These are phyloP conservation scores for Cercospora janseana DNA, from an alignment of 2,329 filamentous ascomycete genomes.

Conservation along the genomic window DNA sequence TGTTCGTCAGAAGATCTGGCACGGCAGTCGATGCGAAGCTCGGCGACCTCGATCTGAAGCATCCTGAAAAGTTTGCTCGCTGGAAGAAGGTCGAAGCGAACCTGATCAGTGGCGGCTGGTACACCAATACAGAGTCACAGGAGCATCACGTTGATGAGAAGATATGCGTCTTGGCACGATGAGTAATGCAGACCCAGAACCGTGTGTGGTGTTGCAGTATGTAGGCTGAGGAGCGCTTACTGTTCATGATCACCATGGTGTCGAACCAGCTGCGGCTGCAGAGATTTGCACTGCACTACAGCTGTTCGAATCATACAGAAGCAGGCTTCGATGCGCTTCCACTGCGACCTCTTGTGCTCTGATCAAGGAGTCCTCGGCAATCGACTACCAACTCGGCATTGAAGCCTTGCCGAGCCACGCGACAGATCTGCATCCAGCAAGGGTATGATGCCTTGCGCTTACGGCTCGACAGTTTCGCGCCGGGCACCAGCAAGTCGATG, in stretches of 20 bases:
- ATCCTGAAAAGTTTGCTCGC: constrained; percentile 41
- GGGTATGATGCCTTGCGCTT: not conserved
- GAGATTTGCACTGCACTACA: not conserved
- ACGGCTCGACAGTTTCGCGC: not conserved
- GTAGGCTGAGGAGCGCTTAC: no score
- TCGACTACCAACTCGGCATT: not conserved
- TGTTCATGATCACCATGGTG: not conserved
- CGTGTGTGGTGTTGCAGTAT: not conserved
- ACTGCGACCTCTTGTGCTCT: not conserved
- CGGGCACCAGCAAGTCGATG: no score
- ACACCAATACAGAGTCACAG: constrained; percentile 34
- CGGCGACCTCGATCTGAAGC: constrained; percentile 50
- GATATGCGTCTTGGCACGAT: constrained; percentile 31
- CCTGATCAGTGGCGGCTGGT: constrained; percentile 44
- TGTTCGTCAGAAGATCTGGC: constrained; percentile 40
- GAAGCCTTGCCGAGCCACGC: constrained; percentile 1
- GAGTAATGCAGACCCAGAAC: not conserved
- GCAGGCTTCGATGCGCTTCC: not conserved
- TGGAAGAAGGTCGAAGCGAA: constrained; percentile 45
- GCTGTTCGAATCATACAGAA: no score
- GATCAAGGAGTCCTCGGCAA: not conserved
- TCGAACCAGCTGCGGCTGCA: not conserved
- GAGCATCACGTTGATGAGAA: constrained; percentile 20
- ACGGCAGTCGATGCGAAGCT: constrained; percentile 42
- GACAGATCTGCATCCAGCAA: not conserved